Base-by-base conservation (phyloP, 257 asterid genomes). In the Fraxinus americana region DNA sequence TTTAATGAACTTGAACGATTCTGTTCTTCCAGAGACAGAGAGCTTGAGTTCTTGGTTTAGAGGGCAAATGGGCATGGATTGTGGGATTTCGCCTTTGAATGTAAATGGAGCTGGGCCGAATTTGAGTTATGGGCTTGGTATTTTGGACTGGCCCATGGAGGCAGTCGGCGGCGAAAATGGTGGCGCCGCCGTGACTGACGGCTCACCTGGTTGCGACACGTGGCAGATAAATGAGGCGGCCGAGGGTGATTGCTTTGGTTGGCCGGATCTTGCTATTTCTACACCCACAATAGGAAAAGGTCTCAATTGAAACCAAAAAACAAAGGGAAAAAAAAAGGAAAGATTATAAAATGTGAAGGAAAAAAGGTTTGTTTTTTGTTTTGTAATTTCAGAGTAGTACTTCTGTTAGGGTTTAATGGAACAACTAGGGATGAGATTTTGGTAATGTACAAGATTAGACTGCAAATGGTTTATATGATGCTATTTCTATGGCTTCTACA, bases 211-310 rank as follows among this genome's bases (percentile, higher is more conserved):
- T 21, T 14, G 74, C 7, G 38, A 83, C 83, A 79, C 87, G 84
- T 87, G 91, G 91, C 91, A 85, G 75, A 43, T 85, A 52, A 69
- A 80, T 74, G 85, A 79, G 35, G 82, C 73, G 10, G 78, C 67
- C n/a, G 85, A 80, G 23, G 84, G 77, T 29, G 91, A 83, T 76
- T 83, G 82, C 75, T 85, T 85, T 67, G 83, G 85, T 48, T 88
- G 89, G 91, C 89, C 91, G 69, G 91, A 86, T 17, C 91, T 87
- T 54, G 83, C 89, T 4, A 85, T 87, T 27, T 83, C 91, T 70
- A 77, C 88, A 72, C 82, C 91, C 73, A 77, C 85, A 72, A 76
- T 89, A 76, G 91, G 88, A 65, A 87, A 81, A 71, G 80, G 82
- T 67, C 89, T 83, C 50, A 82, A 85, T 75, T 83, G 82, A 74